A percentile compares a stretch with the other conserved stretches of the same genome.
Conservation (phyloP, 345 rosid genomes). For the Sisymbrium irio region DNA sequence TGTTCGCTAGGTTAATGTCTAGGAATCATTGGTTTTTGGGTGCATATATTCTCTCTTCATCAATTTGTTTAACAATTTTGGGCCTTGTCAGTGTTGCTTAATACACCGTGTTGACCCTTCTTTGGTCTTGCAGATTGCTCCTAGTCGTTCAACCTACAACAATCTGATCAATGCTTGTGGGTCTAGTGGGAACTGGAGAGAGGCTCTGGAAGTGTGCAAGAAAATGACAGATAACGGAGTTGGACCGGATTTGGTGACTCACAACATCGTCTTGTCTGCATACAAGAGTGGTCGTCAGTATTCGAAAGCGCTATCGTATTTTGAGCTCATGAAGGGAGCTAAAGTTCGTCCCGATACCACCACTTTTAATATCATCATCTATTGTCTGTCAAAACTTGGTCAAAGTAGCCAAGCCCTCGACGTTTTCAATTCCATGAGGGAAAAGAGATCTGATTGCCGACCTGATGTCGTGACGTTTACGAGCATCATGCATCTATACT, state of each 20-base stretch:
- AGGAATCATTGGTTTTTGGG: not conserved
- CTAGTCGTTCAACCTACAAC: constrained; percentile 82
- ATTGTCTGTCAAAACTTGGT: constrained; percentile 75
- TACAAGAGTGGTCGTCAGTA: constrained; percentile 78
- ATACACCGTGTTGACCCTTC: not conserved
- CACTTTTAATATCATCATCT: constrained; percentile 74
- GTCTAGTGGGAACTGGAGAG: constrained; percentile 97
- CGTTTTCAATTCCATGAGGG: constrained; percentile 84
- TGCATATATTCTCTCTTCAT: not conserved
- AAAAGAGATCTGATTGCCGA: constrained; percentile 56
- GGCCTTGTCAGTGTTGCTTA: not conserved
- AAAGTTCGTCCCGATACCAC: constrained; percentile 81
- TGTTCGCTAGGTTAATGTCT: not conserved
- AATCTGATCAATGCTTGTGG: constrained; percentile 95
- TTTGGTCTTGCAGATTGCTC: constrained; percentile 67
- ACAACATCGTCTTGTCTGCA: constrained; percentile 85
- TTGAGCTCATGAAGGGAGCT: constrained; percentile 86
- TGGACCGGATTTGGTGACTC: constrained; percentile 96
- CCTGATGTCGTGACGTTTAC: constrained; percentile 88
- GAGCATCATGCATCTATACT: constrained; percentile 68
- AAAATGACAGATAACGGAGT: constrained; percentile 94
- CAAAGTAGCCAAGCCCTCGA: constrained; percentile 63
- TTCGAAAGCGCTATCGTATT: constrained; percentile 80
- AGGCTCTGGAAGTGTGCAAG: constrained; percentile 81
- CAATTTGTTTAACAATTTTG: not conserved